A percentile compares a stretch with the other conserved stretches of the same genome.
Evolutionary conservation across 2,329 filamentous ascomycete species (phyloP).

Genomic region (Diaporthe vexans): DNA sequence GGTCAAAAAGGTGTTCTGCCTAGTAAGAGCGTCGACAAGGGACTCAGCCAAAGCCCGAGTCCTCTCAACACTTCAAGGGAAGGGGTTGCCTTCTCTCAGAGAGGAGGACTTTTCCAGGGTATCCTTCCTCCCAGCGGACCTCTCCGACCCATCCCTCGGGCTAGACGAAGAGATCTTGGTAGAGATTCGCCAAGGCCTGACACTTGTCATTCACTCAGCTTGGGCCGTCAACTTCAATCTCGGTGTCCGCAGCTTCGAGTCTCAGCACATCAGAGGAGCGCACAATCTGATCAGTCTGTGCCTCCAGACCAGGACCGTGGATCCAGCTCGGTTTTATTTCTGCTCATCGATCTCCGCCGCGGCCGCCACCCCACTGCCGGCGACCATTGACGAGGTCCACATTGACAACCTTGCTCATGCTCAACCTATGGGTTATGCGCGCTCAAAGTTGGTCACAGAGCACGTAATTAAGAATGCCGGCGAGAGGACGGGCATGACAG

Average conservation of each 20-base stretch:
- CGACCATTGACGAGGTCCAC: constrained; percentile 51
- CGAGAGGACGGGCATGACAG: constrained; percentile 49
- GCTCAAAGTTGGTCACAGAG: constrained; percentile 36
- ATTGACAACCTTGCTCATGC: constrained; percentile 55
- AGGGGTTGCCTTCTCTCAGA: not conserved
- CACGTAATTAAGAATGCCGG: constrained; percentile 45
- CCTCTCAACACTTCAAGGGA: constrained; percentile 46
- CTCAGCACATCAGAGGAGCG: constrained; percentile 34
- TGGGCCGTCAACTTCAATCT: constrained; percentile 40
- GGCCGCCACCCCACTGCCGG: constrained; percentile 54
- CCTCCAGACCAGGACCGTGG: not conserved
- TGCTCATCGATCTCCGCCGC: constrained; percentile 45
- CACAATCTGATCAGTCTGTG: constrained; percentile 33
- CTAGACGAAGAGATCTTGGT: constrained; percentile 1
- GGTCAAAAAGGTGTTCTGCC: constrained; percentile 64
- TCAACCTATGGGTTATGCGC: constrained; percentile 47
- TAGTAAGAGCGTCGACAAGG: constrained; percentile 59
- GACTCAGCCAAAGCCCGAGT: constrained; percentile 51
- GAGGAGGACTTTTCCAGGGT: constrained; percentile 1
- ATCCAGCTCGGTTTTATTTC: constrained; percentile 29
- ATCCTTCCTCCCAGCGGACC: not conserved
- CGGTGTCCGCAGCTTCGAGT: constrained; percentile 37
- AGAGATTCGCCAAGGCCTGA: constrained; percentile 6
- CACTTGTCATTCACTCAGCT: constrained; percentile 32
- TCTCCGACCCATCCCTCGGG: constrained; percentile 11